A percentile compares a stretch with the other conserved stretches of the same genome.
Conservation (phyloP, 2,329 filamentous ascomycete genomes). For the Dryadomyces quercivorus region DNA sequence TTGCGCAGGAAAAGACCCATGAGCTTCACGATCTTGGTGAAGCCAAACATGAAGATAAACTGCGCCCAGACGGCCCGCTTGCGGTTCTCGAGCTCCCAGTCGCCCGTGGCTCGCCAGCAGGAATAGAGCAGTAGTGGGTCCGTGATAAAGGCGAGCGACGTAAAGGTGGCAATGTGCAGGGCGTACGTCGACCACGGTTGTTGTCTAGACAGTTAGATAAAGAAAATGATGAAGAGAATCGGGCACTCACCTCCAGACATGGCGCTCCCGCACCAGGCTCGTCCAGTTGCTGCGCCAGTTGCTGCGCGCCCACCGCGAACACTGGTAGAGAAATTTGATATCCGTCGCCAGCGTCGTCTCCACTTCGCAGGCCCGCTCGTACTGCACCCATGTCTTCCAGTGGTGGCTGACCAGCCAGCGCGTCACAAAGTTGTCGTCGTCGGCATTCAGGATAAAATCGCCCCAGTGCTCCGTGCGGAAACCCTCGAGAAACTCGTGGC, state of each 20-base stretch:
- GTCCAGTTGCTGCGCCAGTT: slow-evolving; percentile 97
- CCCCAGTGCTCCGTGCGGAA: slow-evolving; percentile 90
- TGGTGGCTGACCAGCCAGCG: slow-evolving; percentile 86
- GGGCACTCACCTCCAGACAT: slow-evolving; percentile 71
- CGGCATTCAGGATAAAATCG: slow-evolving; percentile 81
- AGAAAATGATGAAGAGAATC: neutral
- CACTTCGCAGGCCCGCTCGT: slow-evolving; percentile 80
- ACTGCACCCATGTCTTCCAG: slow-evolving; percentile 94
- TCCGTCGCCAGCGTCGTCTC: slow-evolving; percentile 88
- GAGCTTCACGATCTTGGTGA: slow-evolving; percentile 86
- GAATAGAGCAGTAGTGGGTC: slow-evolving; percentile 63
- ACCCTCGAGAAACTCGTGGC: slow-evolving; percentile 71
- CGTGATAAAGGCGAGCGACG: slow-evolving; percentile 69
- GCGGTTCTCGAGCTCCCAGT: slow-evolving; percentile 43
- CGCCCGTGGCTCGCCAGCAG: slow-evolving; percentile 54
- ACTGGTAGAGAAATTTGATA: slow-evolving; percentile 82
- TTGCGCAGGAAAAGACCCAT: slow-evolving; percentile 76
- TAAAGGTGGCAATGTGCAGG: slow-evolving; percentile 83
- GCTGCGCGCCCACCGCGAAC: slow-evolving; percentile 87
- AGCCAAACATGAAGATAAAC: slow-evolving; percentile 61
- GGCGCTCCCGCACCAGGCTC: slow-evolving; percentile 70
- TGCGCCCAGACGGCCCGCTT: slow-evolving; percentile 47
- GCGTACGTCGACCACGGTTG: slow-evolving; percentile 93
- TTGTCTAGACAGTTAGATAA: slow-evolving; percentile 41
- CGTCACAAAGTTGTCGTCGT: slow-evolving; percentile 97